Evolutionary conservation across 2,329 filamentous ascomycete genomes (phyloP), one percentile per base, ranked within the genome.

Genomic region (Dendrostoma leiphaemia): DNA sequence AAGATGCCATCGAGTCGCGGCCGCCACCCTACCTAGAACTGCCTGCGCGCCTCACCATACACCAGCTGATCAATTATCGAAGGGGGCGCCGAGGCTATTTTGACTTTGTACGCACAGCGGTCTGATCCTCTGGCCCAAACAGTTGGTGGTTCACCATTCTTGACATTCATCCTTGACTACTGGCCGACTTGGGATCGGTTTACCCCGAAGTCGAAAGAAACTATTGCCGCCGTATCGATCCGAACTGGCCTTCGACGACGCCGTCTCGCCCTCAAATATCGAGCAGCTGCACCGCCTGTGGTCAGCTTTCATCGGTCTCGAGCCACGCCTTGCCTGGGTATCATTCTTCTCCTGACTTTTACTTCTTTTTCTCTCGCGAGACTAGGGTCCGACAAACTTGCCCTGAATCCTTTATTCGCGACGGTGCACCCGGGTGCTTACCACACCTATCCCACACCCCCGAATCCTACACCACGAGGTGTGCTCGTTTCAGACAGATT

Each of bases 401-500:
- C 45, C 34, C 10, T n/a, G n/a, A n/a, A n/a, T n/a, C n/a, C n/a
- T n/a, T n/a, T n/a, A n/a, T 15, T 35, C 17, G 19, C 35, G 19
- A 46, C 48, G 13, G 32, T 32, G 40, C 44, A 34, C 40, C 8
- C 24, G 44, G 38, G 17, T 34, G 23, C 28, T 38, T 23, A 38
- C 51, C 17, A 17, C 17, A 17, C 35, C 34, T 28, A 28, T 32
- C 24, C 17, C 26, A 32, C 26, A 41, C 47, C 17, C 28, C 32
- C 52, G 41, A 26, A 53, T 48, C 53, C 37, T 53, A 29, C 37
- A 38, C n/a, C 31, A 41, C 49, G 46, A 56, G 44, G 49, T 21
- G 19, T 26, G 44, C 21, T 46, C 24, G 54, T 56, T 56, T 56
- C 54, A 56, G 54, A 26, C 40, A 32, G 8, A 43, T 44, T 35